Evolutionary conservation across 1,284 basidiomycete species (phyloP).

Genomic region (Macrocystidia cucumis): DNA sequence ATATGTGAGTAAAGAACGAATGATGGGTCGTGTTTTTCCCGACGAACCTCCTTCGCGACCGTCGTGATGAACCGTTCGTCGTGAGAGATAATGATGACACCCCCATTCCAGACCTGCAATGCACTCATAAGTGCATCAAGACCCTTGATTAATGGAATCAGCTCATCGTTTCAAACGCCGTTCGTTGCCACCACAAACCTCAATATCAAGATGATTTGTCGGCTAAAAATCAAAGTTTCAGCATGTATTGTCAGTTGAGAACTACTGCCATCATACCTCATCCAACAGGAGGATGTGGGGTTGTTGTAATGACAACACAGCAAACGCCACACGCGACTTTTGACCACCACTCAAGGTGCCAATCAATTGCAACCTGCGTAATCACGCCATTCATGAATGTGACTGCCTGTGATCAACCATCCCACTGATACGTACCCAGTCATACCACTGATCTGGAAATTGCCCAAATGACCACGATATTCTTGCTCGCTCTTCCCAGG

Average conservation of each 20-base stretch:
- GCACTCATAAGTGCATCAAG: slow-evolving; percentile 93
- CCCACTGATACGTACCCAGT: slow-evolving; percentile 53
- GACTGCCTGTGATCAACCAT: not conserved
- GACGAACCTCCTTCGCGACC: slow-evolving; percentile 65
- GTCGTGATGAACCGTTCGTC: slow-evolving; percentile 90
- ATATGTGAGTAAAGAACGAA: slow-evolving; percentile 4
- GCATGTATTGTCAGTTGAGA: slow-evolving; percentile 5
- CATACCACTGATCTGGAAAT: slow-evolving; percentile 97
- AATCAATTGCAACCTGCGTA: slow-evolving; percentile 64
- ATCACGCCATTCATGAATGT: slow-evolving; percentile 5
- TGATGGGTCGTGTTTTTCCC: not conserved
- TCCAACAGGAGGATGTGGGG: slow-evolving; percentile 89
- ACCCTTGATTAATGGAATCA: slow-evolving; percentile 42
- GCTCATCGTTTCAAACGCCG: not conserved
- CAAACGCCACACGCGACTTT: slow-evolving; percentile 95
- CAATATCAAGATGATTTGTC: slow-evolving; percentile 96
- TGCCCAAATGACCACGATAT: slow-evolving; percentile 92
- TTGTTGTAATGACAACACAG: slow-evolving; percentile 81
- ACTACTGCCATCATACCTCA: slow-evolving; percentile 49
- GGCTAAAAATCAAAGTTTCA: slow-evolving; percentile 45
- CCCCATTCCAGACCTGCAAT: slow-evolving; percentile 90
- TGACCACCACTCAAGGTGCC: slow-evolving; percentile 93
- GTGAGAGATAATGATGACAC: slow-evolving; percentile 90
- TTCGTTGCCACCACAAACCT: slow-evolving; percentile 32
- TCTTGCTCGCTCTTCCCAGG: slow-evolving; percentile 97